phyloP scores from a whole-genome alignment of 768 basidiomycete genomes.

The Panaeolus cyanescens region DNA sequence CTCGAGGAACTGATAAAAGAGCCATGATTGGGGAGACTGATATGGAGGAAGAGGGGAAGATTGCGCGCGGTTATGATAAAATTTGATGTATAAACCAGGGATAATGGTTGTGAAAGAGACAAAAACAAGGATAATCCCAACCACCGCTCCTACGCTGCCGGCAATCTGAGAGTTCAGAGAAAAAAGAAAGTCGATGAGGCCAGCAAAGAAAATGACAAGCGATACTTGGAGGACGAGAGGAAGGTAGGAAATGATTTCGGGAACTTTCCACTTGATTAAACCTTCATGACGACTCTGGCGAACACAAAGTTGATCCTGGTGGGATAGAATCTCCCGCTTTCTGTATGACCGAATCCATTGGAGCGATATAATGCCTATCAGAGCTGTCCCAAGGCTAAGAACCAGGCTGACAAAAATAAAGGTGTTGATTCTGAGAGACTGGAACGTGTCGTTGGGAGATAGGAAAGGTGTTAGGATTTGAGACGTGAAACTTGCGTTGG shows the following conservation, averaged over 20 bases:
- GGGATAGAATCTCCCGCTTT: constrained; percentile 11
- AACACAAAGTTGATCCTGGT: constrained; percentile 15
- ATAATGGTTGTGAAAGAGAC: constrained; percentile 14
- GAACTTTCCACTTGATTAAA: constrained; percentile 20
- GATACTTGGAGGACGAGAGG: constrained; percentile 19
- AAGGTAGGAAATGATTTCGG: constrained; percentile 14
- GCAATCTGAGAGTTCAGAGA: constrained; percentile 16
- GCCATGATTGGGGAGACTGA: constrained; percentile 20
- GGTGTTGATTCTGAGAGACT: constrained; percentile 25
- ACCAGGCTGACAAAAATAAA: constrained; percentile 32
- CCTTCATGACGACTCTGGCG: constrained; percentile 25
- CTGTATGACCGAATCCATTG: constrained; percentile 27
- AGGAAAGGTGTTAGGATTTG: constrained; percentile 2
- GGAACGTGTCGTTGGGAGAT: background rate
- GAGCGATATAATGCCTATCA: constrained; percentile 26
- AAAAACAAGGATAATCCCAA: constrained; percentile 15
- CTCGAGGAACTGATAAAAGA: background rate
- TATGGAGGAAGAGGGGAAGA: constrained; percentile 13
- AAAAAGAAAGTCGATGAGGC: constrained; percentile 22
- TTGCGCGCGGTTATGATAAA: constrained; percentile 1
- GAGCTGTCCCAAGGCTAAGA: constrained; percentile 24
- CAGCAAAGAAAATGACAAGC: constrained; percentile 21
- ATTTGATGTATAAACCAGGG: constrained; percentile 12
- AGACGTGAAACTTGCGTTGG: constrained; percentile 5
- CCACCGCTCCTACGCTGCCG: constrained; percentile 12